Evolutionary conservation across 2,329 filamentous ascomycete species (phyloP), one percentile per base, ranked within the genome.

Genomic region (Ophiobolus disseminans): DNA sequence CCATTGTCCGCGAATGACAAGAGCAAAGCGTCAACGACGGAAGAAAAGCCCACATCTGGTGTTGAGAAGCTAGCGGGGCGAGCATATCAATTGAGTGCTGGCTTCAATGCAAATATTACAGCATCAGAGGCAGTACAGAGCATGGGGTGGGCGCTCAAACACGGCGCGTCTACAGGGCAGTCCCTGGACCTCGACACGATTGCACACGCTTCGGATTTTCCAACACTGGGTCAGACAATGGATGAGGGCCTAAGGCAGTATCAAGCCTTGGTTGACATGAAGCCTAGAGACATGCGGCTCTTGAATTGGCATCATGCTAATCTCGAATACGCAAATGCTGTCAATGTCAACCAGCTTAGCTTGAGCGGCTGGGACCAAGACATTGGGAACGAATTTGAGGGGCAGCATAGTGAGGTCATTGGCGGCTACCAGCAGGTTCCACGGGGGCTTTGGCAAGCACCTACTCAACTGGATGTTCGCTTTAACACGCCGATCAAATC

Each of bases 291-390:
- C 65, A 87, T 96, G 73, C 85, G 94, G 36, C 79, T 99, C 13
- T 82, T 97, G 65, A 99, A 97, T 67, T 99, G 94, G 94, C 95
- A 99, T 73, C 89, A 97, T 71, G 95, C 95, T 57, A 99, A 99
- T 68, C 81, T 99, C 11, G 94, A 99, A 73, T 99, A 99, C 69
- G 95, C 93, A 55, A 99, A 97, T 71, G 94, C 94, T 2, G 90
- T 87, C 2, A 95, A 91, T 58, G 86, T 96, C 45, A 87, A 89
- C 57, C 88, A 89, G 55, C 82, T 99, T 14, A 97, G 93, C 71
- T 83, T 99, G 11, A 86, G 87, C 6, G 87, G 92, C 0, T 97
- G 95, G 90, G 95, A 99, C 72, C 91, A 99, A 64, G 95, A 99
- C 68, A 91, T 92, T 40, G 94, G 94, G 0, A 97, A 99, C 63